Percentiles rank a stretch among this genome's conserved stretches.
Conservation (phyloP, 2,329 filamentous ascomycete genomes). For the Colletotrichum sp. region DNA sequence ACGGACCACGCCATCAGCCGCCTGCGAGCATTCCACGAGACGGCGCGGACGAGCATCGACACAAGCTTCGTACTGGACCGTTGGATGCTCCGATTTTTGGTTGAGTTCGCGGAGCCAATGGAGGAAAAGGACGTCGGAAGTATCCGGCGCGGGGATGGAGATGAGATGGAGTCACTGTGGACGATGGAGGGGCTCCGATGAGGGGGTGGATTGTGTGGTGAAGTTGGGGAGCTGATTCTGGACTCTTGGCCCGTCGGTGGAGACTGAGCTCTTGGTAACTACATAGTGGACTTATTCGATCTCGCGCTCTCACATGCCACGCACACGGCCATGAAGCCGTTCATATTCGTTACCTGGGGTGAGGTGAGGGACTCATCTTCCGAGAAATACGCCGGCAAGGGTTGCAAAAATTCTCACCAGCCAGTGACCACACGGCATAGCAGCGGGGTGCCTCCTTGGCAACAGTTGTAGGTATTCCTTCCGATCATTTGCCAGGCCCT, state of each 20-base stretch:
- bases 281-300: not conserved
- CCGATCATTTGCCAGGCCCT: not conserved
- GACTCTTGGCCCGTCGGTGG: constrained; percentile 12
- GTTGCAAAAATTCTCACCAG: not conserved
- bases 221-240: constrained; percentile 5
- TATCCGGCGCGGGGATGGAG: constrained; percentile 14
- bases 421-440: not conserved
- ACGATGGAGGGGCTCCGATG: constrained; percentile 12
- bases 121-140: constrained; percentile 28
- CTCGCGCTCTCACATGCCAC: not conserved
- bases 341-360: constrained; percentile 3
- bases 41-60: constrained; percentile 40
- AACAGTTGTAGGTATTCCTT: not conserved
- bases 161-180: constrained; percentile 25
- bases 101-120: constrained; percentile 33
- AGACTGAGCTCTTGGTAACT: not conserved
- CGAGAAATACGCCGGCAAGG: constrained; percentile 1
- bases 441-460: constrained; percentile 1
- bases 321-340: not conserved
- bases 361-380: not conserved
- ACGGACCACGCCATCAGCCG: constrained; percentile 41
- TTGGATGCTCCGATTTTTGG: constrained; percentile 46
- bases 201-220: constrained; percentile 8
- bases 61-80: constrained; percentile 43
- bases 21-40: constrained; percentile 45